phyloP scores from a whole-genome alignment of 352 stramenopile species.

The Halophytophthora batemanensis region DNA sequence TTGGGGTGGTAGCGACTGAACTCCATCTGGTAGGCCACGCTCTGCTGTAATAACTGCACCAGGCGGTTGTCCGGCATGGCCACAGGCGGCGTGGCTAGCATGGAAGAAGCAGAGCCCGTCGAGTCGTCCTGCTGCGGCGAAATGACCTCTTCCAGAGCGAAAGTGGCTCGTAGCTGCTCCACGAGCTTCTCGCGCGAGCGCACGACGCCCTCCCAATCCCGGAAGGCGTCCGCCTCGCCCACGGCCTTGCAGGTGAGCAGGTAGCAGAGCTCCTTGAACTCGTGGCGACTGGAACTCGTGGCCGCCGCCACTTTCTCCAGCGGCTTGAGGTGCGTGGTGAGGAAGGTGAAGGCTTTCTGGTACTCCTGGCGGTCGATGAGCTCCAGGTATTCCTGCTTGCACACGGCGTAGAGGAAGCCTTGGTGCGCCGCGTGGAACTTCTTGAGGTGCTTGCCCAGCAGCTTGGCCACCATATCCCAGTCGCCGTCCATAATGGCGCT shows the following conservation, averaged over 20 bases:
- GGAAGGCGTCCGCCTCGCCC: conserved; percentile 76
- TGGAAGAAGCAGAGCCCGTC: conserved; percentile 11
- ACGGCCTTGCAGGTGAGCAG: conserved; percentile 88
- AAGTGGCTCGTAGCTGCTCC: conserved; percentile 79
- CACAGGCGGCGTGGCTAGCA: conserved; percentile 17
- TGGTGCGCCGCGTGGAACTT: conserved; percentile 77
- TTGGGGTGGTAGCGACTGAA: conserved; percentile 87
- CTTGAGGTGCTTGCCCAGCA: conserved; percentile 79
- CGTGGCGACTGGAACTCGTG: conserved; percentile 63
- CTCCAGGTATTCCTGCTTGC: conserved; percentile 88
- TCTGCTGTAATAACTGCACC: conserved; percentile 80
- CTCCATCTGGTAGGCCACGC: conserved; percentile 88
- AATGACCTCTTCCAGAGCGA: conserved; percentile 76
- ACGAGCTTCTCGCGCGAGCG: conserved; percentile 81
- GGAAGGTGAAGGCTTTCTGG: conserved; percentile 88
- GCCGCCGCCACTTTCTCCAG: conserved; percentile 77
- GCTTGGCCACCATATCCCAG: conserved; percentile 83
- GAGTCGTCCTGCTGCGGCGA: conserved; percentile 34
- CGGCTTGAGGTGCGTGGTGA: conserved; percentile 86
- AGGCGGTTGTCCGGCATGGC: conserved; percentile 72
- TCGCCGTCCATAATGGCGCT: conserved; percentile 80
- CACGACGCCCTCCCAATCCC: conserved; percentile 80
- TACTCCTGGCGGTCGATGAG: conserved; percentile 88
- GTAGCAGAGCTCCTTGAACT: conserved; percentile 89
- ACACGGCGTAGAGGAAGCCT: conserved; percentile 86